Conservation (phyloP, 78 protist genomes). For the Dictyostelium brefeldianum region DNA sequence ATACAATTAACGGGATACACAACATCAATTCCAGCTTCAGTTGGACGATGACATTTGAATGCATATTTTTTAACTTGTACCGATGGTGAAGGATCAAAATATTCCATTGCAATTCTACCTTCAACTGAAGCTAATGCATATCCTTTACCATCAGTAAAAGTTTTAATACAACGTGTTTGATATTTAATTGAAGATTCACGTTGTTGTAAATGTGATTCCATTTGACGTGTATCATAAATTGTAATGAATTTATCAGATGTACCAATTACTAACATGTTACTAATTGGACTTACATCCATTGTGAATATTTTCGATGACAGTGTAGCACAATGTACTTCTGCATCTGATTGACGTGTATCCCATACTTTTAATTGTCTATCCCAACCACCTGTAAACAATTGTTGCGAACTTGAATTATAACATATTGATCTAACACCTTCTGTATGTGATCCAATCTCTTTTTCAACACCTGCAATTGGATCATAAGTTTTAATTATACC, state of each 20-base stretch:
- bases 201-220: conserved; percentile 83
- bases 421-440: conserved; percentile 53
- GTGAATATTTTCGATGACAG: conserved; percentile 62
- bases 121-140: conserved; percentile 93
- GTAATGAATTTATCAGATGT: conserved; percentile 84
- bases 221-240: conserved; percentile 82
- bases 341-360: conserved; percentile 84
- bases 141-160: conserved; percentile 85
- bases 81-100: conserved; percentile 81
- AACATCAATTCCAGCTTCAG: conserved; percentile 62
- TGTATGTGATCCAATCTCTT: conserved; percentile 61
- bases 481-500: conserved; percentile 35
- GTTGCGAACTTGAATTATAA: conserved; percentile 1
- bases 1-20: conserved; percentile 97
- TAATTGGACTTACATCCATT: conserved; percentile 6
- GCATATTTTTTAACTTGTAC: conserved; percentile 89
- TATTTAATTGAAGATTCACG: conserved; percentile 91
- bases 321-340: not conserved
- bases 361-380: conserved; percentile 89
- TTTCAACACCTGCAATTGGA: not conserved
- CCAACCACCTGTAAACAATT: conserved; percentile 91
- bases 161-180: conserved; percentile 90
- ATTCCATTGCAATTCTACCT: conserved; percentile 96
- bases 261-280: conserved; percentile 81
- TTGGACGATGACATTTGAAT: conserved; percentile 96